phyloP scores from a whole-genome alignment of 257 asterid genomes.

The Solanum tarijense region DNA sequence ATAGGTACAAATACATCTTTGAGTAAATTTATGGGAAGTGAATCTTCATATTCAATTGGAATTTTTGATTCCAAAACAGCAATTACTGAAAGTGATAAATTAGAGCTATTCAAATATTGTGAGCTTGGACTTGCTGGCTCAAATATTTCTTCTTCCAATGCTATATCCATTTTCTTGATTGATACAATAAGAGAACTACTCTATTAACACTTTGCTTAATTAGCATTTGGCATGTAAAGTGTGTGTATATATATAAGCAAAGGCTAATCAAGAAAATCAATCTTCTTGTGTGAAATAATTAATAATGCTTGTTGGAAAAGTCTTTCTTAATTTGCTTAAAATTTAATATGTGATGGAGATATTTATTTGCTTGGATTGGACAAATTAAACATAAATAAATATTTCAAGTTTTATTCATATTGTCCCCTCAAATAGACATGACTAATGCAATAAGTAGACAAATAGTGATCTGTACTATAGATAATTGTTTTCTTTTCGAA shows the following conservation, averaged over 20 bases:
- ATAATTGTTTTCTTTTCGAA: too few relatives aligned
- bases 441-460: not conserved
- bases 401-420: not conserved
- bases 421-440: not conserved
- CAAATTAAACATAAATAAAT: not conserved
- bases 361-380: not conserved
- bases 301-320: not conserved
- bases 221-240: not conserved
- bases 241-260: not conserved
- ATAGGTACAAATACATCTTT: constrained; percentile 16
- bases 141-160: constrained; percentile 4
- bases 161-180: not conserved
- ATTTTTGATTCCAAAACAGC: constrained; percentile 10
- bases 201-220: not conserved
- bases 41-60: constrained; percentile 15
- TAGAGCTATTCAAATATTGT: constrained; percentile 16
- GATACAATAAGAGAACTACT: not conserved
- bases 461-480: too few relatives aligned
- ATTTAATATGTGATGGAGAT: not conserved
- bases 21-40: not conserved
- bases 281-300: not conserved
- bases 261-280: not conserved
- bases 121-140: constrained; percentile 19
- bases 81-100: constrained; percentile 6
- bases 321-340: not conserved